These are phyloP conservation scores for Fusarium austroafricanum DNA, from an alignment of 2,329 filamentous ascomycete genomes.

Conservation along the genomic window DNA sequence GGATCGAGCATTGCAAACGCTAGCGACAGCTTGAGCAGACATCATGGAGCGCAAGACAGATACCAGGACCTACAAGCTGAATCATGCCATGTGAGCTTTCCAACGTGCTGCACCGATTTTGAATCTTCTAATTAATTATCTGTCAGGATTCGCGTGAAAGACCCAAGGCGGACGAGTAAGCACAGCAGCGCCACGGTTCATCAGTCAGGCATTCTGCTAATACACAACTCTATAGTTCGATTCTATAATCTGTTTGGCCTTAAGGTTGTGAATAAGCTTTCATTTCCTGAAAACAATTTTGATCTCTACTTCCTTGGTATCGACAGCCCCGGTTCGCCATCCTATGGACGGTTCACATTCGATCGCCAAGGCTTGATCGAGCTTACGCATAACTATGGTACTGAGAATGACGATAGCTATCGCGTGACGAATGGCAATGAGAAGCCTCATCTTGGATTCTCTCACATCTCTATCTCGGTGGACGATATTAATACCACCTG, in stretches of 20 bases:
- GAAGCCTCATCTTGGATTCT: background rate
- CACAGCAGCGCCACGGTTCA: background rate
- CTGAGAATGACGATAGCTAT: background rate
- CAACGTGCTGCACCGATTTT: accelerated
- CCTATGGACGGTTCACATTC: background rate
- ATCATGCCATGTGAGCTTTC: background rate
- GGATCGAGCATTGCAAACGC: background rate
- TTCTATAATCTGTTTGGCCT: background rate
- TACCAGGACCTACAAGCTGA: background rate
- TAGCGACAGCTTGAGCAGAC: background rate
- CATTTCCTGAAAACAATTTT: background rate
- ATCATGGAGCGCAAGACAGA: background rate
- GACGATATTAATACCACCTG: background rate
- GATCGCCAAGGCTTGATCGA: background rate
- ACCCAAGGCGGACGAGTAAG: background rate
- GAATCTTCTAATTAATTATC: accelerated
- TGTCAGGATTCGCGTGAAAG: background rate
- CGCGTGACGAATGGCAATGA: background rate
- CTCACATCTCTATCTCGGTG: background rate
- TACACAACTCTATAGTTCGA: background rate
- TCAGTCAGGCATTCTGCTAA: background rate
- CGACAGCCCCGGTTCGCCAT: background rate
- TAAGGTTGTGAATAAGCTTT: background rate
- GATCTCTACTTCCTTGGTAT: background rate
- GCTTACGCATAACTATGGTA: background rate